Evolutionary conservation across 2,329 filamentous ascomycete genomes (phyloP).

Genomic region (Neocucurbitaria cava): DNA sequence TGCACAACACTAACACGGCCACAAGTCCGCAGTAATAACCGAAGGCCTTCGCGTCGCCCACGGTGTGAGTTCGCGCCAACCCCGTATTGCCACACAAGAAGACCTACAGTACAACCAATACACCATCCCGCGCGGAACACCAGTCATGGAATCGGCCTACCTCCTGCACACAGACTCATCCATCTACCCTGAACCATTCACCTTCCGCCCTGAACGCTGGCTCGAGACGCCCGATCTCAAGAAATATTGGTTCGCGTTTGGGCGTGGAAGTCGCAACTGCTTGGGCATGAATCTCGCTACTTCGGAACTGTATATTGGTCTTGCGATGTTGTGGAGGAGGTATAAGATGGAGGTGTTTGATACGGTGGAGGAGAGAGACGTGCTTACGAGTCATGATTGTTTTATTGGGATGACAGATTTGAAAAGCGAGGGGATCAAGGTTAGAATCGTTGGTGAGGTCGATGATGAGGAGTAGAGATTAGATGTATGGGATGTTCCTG

Average conservation of each 20-base stretch:
- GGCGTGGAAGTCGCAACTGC: constrained; percentile 13
- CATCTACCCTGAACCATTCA: constrained; percentile 27
- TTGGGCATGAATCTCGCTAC: constrained; percentile 22
- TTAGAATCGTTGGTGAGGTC: constrained; percentile 4
- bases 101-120: constrained; percentile 22
- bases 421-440: constrained; percentile 13
- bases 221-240: constrained; percentile 17
- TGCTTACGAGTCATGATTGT: constrained; percentile 17
- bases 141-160: constrained; percentile 39
- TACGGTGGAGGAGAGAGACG: constrained; percentile 17
- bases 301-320: constrained; percentile 12
- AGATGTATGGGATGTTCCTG: no score
- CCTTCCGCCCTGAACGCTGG: constrained; percentile 40
- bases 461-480: neutral
- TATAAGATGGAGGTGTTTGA: constrained; percentile 11
- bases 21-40: constrained; percentile 5
- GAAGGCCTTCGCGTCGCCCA: constrained; percentile 25
- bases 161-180: constrained; percentile 33
- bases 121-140: constrained; percentile 30
- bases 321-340: constrained; percentile 13
- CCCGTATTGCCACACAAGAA: constrained; percentile 26
- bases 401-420: constrained; percentile 20
- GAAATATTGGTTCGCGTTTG: constrained; percentile 14
- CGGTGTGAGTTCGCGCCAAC: constrained; percentile 33
- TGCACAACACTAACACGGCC: neutral